Evolutionary conservation across 129 eudicot species (phyloP), one percentile per base, ranked within the genome.

Genomic region (Lactuca sativa): DNA sequence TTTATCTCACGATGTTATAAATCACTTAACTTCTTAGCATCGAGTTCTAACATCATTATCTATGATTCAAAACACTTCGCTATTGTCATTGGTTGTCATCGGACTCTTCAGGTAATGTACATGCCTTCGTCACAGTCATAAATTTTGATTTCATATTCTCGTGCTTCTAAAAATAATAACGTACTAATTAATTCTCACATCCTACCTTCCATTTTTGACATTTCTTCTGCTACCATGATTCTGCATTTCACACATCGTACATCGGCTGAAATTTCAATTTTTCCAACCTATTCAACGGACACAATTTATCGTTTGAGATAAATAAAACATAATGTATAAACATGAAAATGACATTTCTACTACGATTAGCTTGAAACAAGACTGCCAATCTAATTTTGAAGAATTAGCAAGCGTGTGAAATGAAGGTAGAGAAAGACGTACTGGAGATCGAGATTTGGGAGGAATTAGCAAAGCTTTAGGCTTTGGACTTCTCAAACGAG

Each of bases 131-230:
- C 6, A 14, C 16, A 4, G 18, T 51, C 18, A 11, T 15, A 55
- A 16, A 7, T 9, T 9, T n/a, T 55, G 8, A 18, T 6, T 55
- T 15, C 25, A 55, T 15, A 55, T 9, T 0, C 10, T 55, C 33
- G 33, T 36, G 6, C 38, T 36, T 36, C 38, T 36, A 36, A 36
- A 36, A 3, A 36, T 4, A 36, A 36, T 4, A 5, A 55, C 9
- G 1, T 7, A 55, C 15, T 25, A 25, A 25, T 55, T 25, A 17
- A 17, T 6, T 7, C 10, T 55, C 33, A 10, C 18, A 55, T 17
- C 4, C 25, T 55, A 55, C 59, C 59, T 55, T 55, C 32, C 33
- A 55, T 17, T 55, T 55, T 55, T 55, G 59, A 55, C 59, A 55
- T 55, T 55, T 55, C 59, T 3, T 55, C 59, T 17, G 32, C 31